Evolutionary conservation across 805 yeast species (phyloP), one percentile per base, ranked within the genome.

Genomic region (Danielozyma ontarioensis): DNA sequence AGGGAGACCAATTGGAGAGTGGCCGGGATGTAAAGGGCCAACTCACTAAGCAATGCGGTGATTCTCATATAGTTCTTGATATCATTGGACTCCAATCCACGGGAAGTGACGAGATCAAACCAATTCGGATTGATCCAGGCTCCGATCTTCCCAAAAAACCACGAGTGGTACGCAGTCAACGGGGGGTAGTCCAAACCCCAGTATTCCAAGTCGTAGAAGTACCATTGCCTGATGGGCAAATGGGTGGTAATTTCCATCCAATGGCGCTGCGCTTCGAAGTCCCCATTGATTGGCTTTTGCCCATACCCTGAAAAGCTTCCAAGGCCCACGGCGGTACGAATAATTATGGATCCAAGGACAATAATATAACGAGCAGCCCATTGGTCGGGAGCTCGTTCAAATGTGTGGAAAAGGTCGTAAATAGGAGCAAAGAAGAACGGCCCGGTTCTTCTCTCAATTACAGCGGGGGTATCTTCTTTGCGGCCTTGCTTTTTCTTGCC

Each of bases 101-200:
- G 68, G 4, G 96, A 86, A 0, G 47, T 25, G 39, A 77, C 77
- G 22, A 90, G 59, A 3, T 66, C 77, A 57, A 93, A 88, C 97
- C 97, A 93, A 0, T 56, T 42, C 0, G 78, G 66, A 42, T 83
- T 72, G 22, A 86, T 59, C 27, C 76, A 53, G 2, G 66, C 48
- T 0, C 97, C 97, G 13, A 90, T 46, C 33, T 67, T 65, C 0
- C 97, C 98, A 29, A 82, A 54, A 1, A 85, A 22, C 73, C 80
- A 86, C 31, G 95, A 87, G 53, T 93, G 97, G 55, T 74, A 89
- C 0, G 97, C 98, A 0, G 98, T 90, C 41, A 93, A 64, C 5
- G 97, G 97, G 1, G 99, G 99, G 56, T 93, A 93, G 57, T 93
- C 98, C 23, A 93, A 68, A 1, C 97, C 96, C 97, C 98, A 93